Evolutionary conservation across 2,329 filamentous ascomycete genomes (phyloP).

Genomic region (Aschersonia sp.): DNA sequence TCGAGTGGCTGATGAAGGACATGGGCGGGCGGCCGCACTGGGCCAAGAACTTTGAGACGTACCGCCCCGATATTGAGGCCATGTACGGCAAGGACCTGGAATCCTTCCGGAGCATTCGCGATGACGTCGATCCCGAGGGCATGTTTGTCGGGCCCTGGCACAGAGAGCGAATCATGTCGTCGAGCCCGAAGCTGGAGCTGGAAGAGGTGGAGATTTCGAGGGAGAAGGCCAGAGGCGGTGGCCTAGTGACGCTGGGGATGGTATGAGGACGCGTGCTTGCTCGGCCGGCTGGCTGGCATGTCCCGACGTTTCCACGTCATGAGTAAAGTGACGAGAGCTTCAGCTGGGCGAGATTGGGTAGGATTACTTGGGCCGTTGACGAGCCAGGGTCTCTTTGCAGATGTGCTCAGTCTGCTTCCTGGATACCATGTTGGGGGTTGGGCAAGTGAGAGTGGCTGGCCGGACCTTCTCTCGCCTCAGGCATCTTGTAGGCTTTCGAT

Average conservation of each 20-base stretch:
- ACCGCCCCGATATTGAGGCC: conserved; percentile 42
- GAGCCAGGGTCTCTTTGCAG: too few species aligned
- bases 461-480: too few species aligned
- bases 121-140: conserved; percentile 61
- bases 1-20: conserved; percentile 82
- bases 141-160: conserved; percentile 92
- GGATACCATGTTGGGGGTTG: too few species aligned
- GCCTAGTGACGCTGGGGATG: conserved; percentile 10
- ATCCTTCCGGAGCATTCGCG: conserved; percentile 52
- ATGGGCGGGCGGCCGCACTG: conserved; percentile 74
- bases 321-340: too few species aligned
- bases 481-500: too few species aligned
- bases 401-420: too few species aligned
- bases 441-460: too few species aligned
- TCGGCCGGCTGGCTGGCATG: too few species aligned
- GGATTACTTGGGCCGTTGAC: too few species aligned
- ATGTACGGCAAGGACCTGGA: conserved; percentile 57
- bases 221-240: conserved; percentile 9
- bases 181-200: conserved; percentile 15
- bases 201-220: conserved; percentile 21
- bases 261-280: background rate
- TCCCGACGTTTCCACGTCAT: too few species aligned
- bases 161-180: conserved; percentile 44
- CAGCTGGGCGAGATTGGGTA: too few species aligned
- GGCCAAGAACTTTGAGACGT: conserved; percentile 75